phyloP scores from a whole-genome alignment of 768 basidiomycete genomes.

The Xanthoconium stramineum region DNA sequence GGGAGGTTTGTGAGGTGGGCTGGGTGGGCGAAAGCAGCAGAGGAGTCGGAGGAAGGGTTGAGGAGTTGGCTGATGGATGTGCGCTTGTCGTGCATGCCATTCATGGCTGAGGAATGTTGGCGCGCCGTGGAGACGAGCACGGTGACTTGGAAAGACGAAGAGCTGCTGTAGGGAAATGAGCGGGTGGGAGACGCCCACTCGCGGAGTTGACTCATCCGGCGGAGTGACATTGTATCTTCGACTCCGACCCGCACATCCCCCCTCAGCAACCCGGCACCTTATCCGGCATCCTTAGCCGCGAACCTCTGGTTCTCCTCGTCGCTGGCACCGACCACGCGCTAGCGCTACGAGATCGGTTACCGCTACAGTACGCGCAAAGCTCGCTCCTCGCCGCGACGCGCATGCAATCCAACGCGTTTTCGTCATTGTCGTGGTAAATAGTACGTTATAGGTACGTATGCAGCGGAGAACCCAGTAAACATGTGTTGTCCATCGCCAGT shows the following conservation, averaged over 20 bases:
- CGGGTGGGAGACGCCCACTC: constrained; percentile 30
- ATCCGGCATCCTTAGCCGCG: constrained; percentile 27
- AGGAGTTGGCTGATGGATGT: constrained; percentile 50
- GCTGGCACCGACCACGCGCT: not conserved
- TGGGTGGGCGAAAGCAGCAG: constrained; percentile 33
- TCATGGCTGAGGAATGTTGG: constrained; percentile 32
- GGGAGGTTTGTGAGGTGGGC: constrained; percentile 28
- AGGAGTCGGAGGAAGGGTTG: constrained; percentile 43
- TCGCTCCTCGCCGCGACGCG: not conserved
- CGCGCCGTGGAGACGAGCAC: constrained; percentile 8
- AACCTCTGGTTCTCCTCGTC: constrained; percentile 18
- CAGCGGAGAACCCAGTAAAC: constrained; percentile 7
- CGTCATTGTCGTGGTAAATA: constrained; percentile 10
- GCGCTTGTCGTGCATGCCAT: constrained; percentile 46
- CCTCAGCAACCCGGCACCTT: constrained; percentile 23
- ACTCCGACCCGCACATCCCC: constrained; percentile 25
- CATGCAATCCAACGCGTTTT: not conserved
- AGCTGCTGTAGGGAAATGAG: constrained; percentile 25
- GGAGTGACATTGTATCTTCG: constrained; percentile 26
- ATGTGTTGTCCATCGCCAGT: constrained; percentile 12
- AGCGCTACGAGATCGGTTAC: no score
- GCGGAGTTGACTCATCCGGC: constrained; percentile 29
- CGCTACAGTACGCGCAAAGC: not conserved
- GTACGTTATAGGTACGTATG: constrained; percentile 11
- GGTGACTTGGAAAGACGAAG: constrained; percentile 19